phyloP scores from a whole-genome alignment of 495 filamentous ascomycete genomes.

The Neurospora tetrasperma region DNA sequence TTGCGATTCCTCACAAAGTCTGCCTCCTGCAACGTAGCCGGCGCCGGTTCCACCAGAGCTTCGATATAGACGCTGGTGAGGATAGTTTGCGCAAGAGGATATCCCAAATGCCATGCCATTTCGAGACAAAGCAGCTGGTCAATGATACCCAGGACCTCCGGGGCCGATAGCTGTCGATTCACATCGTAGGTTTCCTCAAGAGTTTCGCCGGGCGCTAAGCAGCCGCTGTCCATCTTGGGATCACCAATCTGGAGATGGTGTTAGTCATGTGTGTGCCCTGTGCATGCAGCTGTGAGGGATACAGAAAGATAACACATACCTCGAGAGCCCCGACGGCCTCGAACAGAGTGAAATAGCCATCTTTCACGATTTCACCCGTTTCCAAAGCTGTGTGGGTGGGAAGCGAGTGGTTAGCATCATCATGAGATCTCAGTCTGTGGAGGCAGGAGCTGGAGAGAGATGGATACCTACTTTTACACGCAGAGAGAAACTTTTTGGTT shows the following conservation, averaged over 20 bases:
- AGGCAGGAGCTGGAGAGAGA: neutral
- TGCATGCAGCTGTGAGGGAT: neutral
- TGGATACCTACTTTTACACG: slow-evolving; percentile 51
- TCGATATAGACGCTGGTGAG: slow-evolving; percentile 95
- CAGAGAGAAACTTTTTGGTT: slow-evolving; percentile 61
- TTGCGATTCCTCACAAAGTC: slow-evolving; percentile 41
- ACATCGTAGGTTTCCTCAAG: slow-evolving; percentile 83
- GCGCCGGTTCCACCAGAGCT: slow-evolving; percentile 61
- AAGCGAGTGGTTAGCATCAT: slow-evolving; percentile 1
- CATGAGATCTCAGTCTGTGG: neutral
- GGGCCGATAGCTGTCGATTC: slow-evolving; percentile 50
- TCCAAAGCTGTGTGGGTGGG: slow-evolving; percentile 46
- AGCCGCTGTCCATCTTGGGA: slow-evolving; percentile 95
- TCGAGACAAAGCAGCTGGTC: slow-evolving; percentile 87
- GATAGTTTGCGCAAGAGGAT: slow-evolving; percentile 86
- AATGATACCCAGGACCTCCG: slow-evolving; percentile 85
- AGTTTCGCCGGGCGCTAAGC: slow-evolving; percentile 61
- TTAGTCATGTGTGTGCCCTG: neutral
- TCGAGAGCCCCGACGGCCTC: slow-evolving; percentile 92
- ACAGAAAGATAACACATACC: slow-evolving; percentile 40
- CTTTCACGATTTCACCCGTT: slow-evolving; percentile 79
- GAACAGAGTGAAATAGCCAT: slow-evolving; percentile 86
- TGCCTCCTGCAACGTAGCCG: slow-evolving; percentile 57
- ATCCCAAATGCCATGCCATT: slow-evolving; percentile 96
- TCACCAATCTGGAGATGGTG: slow-evolving; percentile 72